Conservation (phyloP, 2,329 filamentous ascomycete genomes). For the Fonsecaea erecta region DNA sequence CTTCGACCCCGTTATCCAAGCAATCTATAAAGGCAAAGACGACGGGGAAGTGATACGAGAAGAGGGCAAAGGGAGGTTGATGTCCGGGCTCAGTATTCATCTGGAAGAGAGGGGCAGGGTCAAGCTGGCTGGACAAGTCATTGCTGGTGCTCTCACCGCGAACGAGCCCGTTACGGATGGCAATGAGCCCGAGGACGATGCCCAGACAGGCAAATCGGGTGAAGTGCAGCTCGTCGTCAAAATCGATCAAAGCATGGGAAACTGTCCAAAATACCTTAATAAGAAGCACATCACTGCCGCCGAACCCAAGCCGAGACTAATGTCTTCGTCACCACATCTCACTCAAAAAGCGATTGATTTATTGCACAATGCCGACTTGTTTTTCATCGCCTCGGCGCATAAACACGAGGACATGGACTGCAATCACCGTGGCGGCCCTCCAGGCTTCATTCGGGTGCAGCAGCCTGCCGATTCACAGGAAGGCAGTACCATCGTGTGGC, state of each 20-base stretch:
- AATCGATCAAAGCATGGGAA: slow-evolving; percentile 70
- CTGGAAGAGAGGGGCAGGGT: slow-evolving; percentile 70
- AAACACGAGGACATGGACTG: slow-evolving; percentile 73
- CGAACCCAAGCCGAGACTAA: slow-evolving; percentile 59
- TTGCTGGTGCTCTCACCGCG: slow-evolving; percentile 63
- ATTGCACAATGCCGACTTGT: slow-evolving; percentile 69
- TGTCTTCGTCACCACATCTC: slow-evolving; percentile 56
- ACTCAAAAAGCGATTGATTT: slow-evolving; percentile 61
- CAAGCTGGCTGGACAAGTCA: slow-evolving; percentile 73
- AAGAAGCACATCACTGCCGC: slow-evolving; percentile 65
- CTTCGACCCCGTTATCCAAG: slow-evolving; percentile 72
- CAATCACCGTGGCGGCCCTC: slow-evolving; percentile 76
- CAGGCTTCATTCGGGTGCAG: slow-evolving; percentile 73
- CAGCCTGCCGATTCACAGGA: slow-evolving; percentile 53
- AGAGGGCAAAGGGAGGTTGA: slow-evolving; percentile 52
- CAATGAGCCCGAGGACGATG: slow-evolving; percentile 9
- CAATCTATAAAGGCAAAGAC: slow-evolving; percentile 58
- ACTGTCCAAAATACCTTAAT: slow-evolving; percentile 73
- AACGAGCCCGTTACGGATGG: slow-evolving; percentile 40
- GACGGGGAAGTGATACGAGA: slow-evolving; percentile 53
- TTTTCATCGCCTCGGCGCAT: slow-evolving; percentile 75
- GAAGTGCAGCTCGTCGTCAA: slow-evolving; percentile 66
- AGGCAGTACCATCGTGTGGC: slow-evolving; percentile 66
- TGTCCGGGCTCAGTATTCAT: slow-evolving; percentile 67
- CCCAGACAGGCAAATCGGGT: slow-evolving; percentile 35